Evolutionary conservation across 768 basidiomycete genomes (phyloP).

Genomic region (Gyrodon lividus): DNA sequence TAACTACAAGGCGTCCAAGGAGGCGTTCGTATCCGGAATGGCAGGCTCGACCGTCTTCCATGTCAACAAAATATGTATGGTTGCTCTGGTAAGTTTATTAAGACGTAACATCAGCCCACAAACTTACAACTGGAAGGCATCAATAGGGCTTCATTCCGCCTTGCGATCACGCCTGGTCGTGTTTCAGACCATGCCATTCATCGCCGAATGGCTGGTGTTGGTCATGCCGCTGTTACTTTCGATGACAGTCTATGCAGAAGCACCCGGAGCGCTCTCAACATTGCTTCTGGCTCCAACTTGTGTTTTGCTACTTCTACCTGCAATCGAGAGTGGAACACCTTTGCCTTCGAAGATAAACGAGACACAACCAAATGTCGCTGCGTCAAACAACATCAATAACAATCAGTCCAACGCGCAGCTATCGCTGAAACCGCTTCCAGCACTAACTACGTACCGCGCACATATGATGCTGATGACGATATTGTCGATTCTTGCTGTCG

Average conservation of each 20-base stretch:
- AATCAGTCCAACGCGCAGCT: not conserved
- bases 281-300: conserved; percentile 46
- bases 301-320: conserved; percentile 45
- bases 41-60: conserved; percentile 67
- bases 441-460: conserved; percentile 84
- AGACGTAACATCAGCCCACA: not conserved
- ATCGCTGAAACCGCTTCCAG: conserved; percentile 53
- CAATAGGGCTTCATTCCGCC: conserved; percentile 68
- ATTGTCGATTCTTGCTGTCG: conserved; percentile 91
- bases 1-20: conserved; percentile 74
- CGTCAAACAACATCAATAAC: not conserved
- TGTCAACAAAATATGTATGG: conserved; percentile 66
- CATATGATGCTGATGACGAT: conserved; percentile 96
- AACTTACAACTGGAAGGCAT: conserved; percentile 48
- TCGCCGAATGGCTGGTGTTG: conserved; percentile 61
- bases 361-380: not conserved
- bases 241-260: conserved; percentile 71
- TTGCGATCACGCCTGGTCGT: conserved; percentile 48
- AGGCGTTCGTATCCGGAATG: conserved; percentile 76
- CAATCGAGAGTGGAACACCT: conserved; percentile 43
- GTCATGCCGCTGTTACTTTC: conserved; percentile 78
- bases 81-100: conserved; percentile 53
- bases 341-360: conserved; percentile 45
- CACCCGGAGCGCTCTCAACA: conserved; percentile 51
- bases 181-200: conserved; percentile 37